Conservation (phyloP, 2,329 filamentous ascomycete species). For the Zasmidium angulare region DNA sequence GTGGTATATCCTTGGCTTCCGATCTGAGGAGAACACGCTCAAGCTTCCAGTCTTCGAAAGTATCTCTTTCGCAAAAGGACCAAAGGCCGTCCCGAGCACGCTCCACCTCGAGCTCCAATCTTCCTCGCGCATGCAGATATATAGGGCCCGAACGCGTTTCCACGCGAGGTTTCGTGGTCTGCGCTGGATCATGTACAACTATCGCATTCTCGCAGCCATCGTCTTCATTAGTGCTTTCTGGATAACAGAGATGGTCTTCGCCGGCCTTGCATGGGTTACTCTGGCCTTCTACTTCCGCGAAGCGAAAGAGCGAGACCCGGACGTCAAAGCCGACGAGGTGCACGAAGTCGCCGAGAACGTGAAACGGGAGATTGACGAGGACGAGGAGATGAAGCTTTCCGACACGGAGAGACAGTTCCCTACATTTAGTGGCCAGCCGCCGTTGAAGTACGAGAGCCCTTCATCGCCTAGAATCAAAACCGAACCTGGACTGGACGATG, state of each 20-base stretch:
- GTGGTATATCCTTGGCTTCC: slow-evolving; percentile 67
- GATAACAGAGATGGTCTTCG: slow-evolving; percentile 68
- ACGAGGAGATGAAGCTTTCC: slow-evolving; percentile 37
- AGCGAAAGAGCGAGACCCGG: slow-evolving; percentile 5
- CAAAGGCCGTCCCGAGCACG: slow-evolving; percentile 53
- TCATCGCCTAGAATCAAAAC: slow-evolving; percentile 28
- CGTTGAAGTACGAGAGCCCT: slow-evolving; percentile 35
- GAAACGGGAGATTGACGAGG: slow-evolving; percentile 21
- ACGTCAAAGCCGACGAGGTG: slow-evolving; percentile 19
- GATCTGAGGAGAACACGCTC: slow-evolving; percentile 63
- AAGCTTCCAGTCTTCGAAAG: slow-evolving; percentile 71
- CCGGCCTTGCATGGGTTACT: slow-evolving; percentile 63
- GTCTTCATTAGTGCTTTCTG: slow-evolving; percentile 73
- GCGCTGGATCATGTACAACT: slow-evolving; percentile 82
- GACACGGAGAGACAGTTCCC: slow-evolving; percentile 52
- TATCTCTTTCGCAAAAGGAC: slow-evolving; percentile 62
- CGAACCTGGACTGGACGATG: slow-evolving; percentile 27
- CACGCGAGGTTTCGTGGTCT: slow-evolving; percentile 74
- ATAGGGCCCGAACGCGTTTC: slow-evolving; percentile 66
- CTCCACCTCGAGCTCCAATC: slow-evolving; percentile 69
- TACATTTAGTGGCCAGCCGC: slow-evolving; percentile 44
- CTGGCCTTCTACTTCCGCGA: slow-evolving; percentile 46
- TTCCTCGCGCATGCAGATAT: slow-evolving; percentile 70
- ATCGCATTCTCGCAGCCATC: slow-evolving; percentile 68
- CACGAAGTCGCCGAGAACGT: slow-evolving; percentile 16